Percentiles rank a stretch among this genome's conserved stretches.
Conservation (phyloP, 176 grass and related monocot genomes). For the barley (Hordeum vulgare) region MorexV3_pseudomolecules_assembly NC_058519.1:26546049-26546548, state of each 20-base stretch:
- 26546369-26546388: conserved; percentile 15
- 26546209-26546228: not conserved
- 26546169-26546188: not conserved
- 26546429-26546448: conserved; percentile 92
- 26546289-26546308: conserved; percentile 21
- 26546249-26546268: not conserved
- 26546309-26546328: conserved; percentile 1
- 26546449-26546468: conserved; percentile 40
- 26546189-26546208: conserved; percentile 1
- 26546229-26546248: not conserved
- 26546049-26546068: not conserved
- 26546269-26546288: conserved; percentile 5
- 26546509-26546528: conserved; percentile 76
- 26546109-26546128: not conserved
- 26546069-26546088: not conserved
- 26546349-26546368: not conserved
- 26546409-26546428: conserved; percentile 94
- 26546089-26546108: not conserved
- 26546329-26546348: not conserved
- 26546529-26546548: conserved; percentile 64
- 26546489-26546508: conserved; percentile 94
- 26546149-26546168: not conserved
- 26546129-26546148: not conserved
- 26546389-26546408: conserved; percentile 98
- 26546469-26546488: conserved; percentile 71